phyloP scores from a whole-genome alignment of 1,139 yeast genomes.

The Taiozyma sp. region DNA sequence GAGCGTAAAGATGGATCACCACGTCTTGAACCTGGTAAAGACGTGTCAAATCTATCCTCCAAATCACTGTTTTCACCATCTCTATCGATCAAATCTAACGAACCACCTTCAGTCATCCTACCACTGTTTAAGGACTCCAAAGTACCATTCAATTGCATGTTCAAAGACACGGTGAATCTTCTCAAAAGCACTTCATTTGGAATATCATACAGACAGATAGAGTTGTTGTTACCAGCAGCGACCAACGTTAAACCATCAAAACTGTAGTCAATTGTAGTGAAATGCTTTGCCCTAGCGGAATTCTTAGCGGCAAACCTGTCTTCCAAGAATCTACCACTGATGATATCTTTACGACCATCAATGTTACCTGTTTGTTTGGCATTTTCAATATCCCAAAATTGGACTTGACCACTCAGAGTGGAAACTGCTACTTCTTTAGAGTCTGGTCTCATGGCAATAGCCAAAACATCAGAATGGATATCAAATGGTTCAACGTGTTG shows the following conservation, averaged over 20 bases:
- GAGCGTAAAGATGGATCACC: slow-evolving; percentile 86
- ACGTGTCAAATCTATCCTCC: slow-evolving; percentile 73
- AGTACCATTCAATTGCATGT: slow-evolving; percentile 92
- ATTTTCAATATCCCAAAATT: slow-evolving; percentile 77
- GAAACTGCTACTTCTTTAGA: slow-evolving; percentile 86
- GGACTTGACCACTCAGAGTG: slow-evolving; percentile 83
- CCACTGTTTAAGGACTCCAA: slow-evolving; percentile 71
- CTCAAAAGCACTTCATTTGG: slow-evolving; percentile 80
- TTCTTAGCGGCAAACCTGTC: slow-evolving; percentile 82
- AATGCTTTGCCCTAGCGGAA: slow-evolving; percentile 79
- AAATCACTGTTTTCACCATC: slow-evolving; percentile 84
- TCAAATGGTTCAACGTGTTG: slow-evolving; percentile 90
- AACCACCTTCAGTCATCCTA: slow-evolving; percentile 85
- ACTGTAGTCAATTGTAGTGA: slow-evolving; percentile 78
- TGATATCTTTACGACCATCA: slow-evolving; percentile 82
- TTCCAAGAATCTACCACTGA: slow-evolving; percentile 80
- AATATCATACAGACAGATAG: slow-evolving; percentile 87
- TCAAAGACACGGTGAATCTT: slow-evolving; percentile 79
- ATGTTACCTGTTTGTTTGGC: slow-evolving; percentile 80
- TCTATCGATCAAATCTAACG: slow-evolving; percentile 75
- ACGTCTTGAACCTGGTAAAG: slow-evolving; percentile 83
- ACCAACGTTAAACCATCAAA: slow-evolving; percentile 85
- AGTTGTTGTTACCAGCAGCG: slow-evolving; percentile 92
- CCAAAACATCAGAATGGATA: slow-evolving; percentile 78
- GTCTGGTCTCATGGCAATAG: slow-evolving; percentile 85